phyloP scores from a whole-genome alignment of 225 moss, liverwort and hornwort species.

The Bryum argenteum region DNA sequence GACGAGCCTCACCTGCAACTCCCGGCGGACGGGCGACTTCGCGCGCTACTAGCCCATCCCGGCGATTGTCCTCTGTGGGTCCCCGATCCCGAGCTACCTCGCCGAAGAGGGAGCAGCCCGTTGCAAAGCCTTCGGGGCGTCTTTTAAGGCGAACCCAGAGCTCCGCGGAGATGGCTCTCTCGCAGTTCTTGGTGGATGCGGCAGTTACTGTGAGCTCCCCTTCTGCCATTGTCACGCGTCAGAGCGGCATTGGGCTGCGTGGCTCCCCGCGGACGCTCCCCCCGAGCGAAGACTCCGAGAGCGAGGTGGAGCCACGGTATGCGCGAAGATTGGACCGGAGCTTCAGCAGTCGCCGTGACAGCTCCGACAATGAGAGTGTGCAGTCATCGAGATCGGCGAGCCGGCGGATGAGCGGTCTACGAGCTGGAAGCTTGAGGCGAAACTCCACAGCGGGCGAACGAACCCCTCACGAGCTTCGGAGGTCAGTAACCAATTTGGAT shows the following conservation, averaged over 20 bases:
- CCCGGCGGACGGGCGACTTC: neutral
- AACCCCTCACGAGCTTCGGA: slow-evolving; percentile 34
- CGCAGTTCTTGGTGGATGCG: slow-evolving; percentile 43
- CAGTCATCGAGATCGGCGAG: slow-evolving; percentile 48
- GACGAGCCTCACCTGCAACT: slow-evolving; percentile 31
- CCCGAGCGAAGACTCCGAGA: slow-evolving; percentile 59
- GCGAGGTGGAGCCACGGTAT: slow-evolving; percentile 57
- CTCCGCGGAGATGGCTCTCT: slow-evolving; percentile 49
- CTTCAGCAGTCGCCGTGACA: slow-evolving; percentile 48
- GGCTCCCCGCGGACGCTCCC: slow-evolving; percentile 37
- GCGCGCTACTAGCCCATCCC: slow-evolving; percentile 26
- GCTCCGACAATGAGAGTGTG: slow-evolving; percentile 56
- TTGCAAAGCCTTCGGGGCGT: slow-evolving; percentile 30
- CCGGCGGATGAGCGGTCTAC: slow-evolving; percentile 36
- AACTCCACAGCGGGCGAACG: slow-evolving; percentile 19
- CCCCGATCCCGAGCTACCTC: slow-evolving; percentile 30
- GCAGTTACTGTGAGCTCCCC: slow-evolving; percentile 27
- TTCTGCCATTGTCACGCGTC: slow-evolving; percentile 21
- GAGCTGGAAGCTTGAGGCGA: slow-evolving; percentile 44
- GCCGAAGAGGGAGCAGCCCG: slow-evolving; percentile 39
- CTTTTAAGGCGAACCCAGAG: slow-evolving; percentile 41
- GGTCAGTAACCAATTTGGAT: slow-evolving; percentile 48
- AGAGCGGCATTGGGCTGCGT: slow-evolving; percentile 34
- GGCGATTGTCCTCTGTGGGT: slow-evolving; percentile 16
- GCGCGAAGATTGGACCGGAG: slow-evolving; percentile 40